Base-by-base conservation (phyloP, 2,329 filamentous ascomycete genomes). In the Xylariaceae sp. region DNA sequence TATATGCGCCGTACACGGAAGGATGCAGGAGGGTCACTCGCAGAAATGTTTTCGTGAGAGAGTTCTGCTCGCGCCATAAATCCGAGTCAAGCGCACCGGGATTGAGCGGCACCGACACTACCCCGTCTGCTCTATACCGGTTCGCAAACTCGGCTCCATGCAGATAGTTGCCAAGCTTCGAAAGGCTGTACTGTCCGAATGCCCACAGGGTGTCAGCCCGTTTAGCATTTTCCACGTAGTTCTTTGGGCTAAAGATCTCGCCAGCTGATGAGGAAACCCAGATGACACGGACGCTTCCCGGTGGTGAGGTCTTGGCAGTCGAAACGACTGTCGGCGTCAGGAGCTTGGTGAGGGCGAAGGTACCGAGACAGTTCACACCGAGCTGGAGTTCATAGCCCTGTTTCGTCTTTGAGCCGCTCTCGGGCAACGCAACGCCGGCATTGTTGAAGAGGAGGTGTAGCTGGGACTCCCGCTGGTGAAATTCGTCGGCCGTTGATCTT, bases 401-500 rank as follows among this genome's bases (percentile, higher is more conserved):
- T 12, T 68, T 63, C 14, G 71, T 70, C 57, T 66, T 71, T 31
- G 66, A 28, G 16, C 49, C 43, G 68, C 4, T 67, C 70, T n/a
- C 56, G 45, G 6, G 74, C 69, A 84, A 87, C 3, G 85, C 73
- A 47, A 84, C 67, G 12, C 80, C 78, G 46, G 79, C 80, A 64
- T 81, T 81, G 40, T 80, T 62, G 21, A 84, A 73, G 5, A 85
- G 76, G 23, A 83, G 70, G 9, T 76, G 75, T 63, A 84, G 77
- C 59, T 85, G 81, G 64, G 84, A 85, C 55, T 87, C 82, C 50
- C 80, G 75, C 6, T 82, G 74, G 12, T 85, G 77, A 34, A 71
- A 67, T 2, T 86, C 69, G 0, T 82, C 79, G 34, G 79, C 78
- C 11, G 86, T 69, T 5, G 74, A 67, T 59, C 73, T 74, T 47